phyloP scores from a whole-genome alignment of 2,329 filamentous ascomycete genomes.

The Pyricularia sp. region DNA sequence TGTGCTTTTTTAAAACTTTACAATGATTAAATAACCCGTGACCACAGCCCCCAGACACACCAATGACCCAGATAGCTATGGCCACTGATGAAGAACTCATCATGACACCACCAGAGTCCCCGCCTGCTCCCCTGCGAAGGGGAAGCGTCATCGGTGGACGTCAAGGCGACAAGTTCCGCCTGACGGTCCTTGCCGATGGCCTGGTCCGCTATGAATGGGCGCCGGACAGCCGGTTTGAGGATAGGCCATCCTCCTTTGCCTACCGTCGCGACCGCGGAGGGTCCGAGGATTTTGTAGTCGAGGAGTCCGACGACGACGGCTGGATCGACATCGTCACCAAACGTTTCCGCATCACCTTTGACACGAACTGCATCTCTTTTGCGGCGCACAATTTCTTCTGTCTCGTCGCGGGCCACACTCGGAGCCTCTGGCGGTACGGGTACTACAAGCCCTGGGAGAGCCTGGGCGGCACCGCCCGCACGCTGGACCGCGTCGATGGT shows the following conservation, averaged over 20 bases:
- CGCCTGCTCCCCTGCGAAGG: not conserved
- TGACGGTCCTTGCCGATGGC: conserved; percentile 47
- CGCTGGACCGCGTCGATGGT: conserved; percentile 44
- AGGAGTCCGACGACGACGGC: conserved; percentile 14
- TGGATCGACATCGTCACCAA: conserved; percentile 46
- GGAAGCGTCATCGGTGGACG: conserved; percentile 15
- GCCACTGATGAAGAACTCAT: not conserved
- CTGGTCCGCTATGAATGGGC: conserved; percentile 55
- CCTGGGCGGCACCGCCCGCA: conserved; percentile 30
- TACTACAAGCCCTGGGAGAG: conserved; percentile 21
- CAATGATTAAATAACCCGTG: not conserved
- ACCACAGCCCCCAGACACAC: not conserved
- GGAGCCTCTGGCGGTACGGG: conserved; percentile 39
- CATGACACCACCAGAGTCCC: not conserved
- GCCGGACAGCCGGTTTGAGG: conserved; percentile 48
- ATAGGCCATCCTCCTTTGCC: conserved; percentile 54
- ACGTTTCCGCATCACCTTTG: conserved; percentile 45
- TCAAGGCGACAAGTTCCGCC: conserved; percentile 38
- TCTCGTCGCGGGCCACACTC: conserved; percentile 29
- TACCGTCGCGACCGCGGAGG: conserved; percentile 37
- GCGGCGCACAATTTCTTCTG: conserved; percentile 37
- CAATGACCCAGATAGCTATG: not conserved
- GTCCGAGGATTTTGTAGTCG: conserved; percentile 36
- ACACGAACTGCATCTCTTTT: conserved; percentile 41
- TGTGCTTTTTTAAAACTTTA: not conserved